Evolutionary conservation across 2,329 filamentous ascomycete genomes (phyloP), one percentile per base, ranked within the genome.

Genomic region (Epicoccum sorghinum): DNA sequence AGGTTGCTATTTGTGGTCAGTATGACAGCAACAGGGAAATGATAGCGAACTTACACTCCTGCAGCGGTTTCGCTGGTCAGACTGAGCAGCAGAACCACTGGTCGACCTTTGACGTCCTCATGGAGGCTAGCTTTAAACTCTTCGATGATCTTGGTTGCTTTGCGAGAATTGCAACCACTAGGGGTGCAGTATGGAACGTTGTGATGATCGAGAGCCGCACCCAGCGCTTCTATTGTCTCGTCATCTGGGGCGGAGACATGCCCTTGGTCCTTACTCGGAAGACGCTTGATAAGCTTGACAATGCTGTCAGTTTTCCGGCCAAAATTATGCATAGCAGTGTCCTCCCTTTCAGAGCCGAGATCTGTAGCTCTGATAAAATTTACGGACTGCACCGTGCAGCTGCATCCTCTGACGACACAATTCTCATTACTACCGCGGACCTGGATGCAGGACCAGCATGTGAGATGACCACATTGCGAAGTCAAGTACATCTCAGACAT

Each of bases 71-170:
- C 82, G 57, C 80, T 79, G 1, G 79, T 79, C 2, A 86, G 74
- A 52, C 84, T 82, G 27, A 89, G 72, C 13, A 89, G 74, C 4
- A 89, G 72, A 0, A 85, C 82, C 46, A 79, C 82, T 27, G 68
- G 72, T 22, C 42, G n/a, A n/a, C n/a, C n/a, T n/a, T n/a, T n/a
- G n/a, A n/a, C n/a, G n/a, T n/a, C n/a, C n/a, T n/a, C n/a, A n/a
- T n/a, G n/a, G n/a, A n/a, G n/a, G n/a, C n/a, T n/a, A n/a, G n/a
- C n/a, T n/a, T n/a, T n/a, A n/a, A n/a, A n/a, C n/a, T n/a, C n/a
- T n/a, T n/a, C n/a, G n/a, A n/a, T n/a, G n/a, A n/a, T n/a, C n/a
- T n/a, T n/a, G n/a, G n/a, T n/a, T n/a, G n/a, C n/a, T n/a, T n/a
- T n/a, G n/a, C n/a, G n/a, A n/a, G n/a, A n/a, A 7, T 37, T 25